A percentile compares a stretch with the other conserved stretches of the same genome.
phyloP scores from a whole-genome alignment of 2,329 filamentous ascomycete species.

The Nakataea oryzae region DNA sequence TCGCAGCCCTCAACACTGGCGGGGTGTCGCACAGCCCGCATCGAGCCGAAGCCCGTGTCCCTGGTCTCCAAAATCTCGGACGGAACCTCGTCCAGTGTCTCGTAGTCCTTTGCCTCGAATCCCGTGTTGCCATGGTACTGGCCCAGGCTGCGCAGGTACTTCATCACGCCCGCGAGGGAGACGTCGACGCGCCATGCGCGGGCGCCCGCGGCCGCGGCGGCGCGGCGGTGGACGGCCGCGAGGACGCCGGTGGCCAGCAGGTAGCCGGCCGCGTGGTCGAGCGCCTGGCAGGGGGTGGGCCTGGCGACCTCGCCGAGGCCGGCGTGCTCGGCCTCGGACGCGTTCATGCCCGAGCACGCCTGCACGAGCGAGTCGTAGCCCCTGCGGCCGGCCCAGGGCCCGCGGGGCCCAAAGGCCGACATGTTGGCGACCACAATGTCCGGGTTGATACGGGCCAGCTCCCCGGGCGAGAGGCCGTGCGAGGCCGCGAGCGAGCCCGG shows the following conservation, averaged over 20 bases:
- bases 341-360: slow-evolving; percentile 38
- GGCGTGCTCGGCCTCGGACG: slow-evolving; percentile 38
- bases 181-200: slow-evolving; percentile 39
- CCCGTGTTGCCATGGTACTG: slow-evolving; percentile 32
- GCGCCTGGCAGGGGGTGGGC: slow-evolving; percentile 39
- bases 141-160: slow-evolving; percentile 43
- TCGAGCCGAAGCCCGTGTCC: background rate
- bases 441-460: slow-evolving; percentile 29
- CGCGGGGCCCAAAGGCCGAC: slow-evolving; percentile 38
- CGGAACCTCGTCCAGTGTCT: slow-evolving; percentile 17
- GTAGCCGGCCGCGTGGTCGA: slow-evolving; percentile 46
- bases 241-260: slow-evolving; percentile 41
- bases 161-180: slow-evolving; percentile 43
- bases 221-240: slow-evolving; percentile 37
- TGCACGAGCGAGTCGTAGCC: slow-evolving; percentile 37
- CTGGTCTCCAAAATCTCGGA: background rate
- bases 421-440: slow-evolving; percentile 38
- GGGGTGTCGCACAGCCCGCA: background rate
- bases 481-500: slow-evolving; percentile 28
- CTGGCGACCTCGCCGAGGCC: slow-evolving; percentile 42
- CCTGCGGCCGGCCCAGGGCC: slow-evolving; percentile 26
- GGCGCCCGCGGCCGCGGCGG: slow-evolving; percentile 25
- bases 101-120: slow-evolving; percentile 26
- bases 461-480: slow-evolving; percentile 27
- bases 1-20: background rate